phyloP scores from a whole-genome alignment of 2,329 filamentous ascomycete genomes.

The Fusarium transvaalense region DNA sequence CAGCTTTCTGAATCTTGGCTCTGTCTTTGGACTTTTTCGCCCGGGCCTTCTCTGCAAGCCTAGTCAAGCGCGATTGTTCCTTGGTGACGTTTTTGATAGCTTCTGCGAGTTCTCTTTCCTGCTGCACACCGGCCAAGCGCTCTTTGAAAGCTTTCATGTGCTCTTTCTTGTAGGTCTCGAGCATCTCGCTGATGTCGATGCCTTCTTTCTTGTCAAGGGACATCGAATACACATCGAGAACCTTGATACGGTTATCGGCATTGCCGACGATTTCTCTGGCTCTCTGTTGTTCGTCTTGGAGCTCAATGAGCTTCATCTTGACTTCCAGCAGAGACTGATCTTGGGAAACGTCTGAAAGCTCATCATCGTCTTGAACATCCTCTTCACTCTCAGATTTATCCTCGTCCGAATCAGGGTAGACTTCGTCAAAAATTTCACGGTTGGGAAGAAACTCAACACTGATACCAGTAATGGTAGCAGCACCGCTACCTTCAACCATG shows the following conservation, averaged over 20 bases:
- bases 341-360: constrained; percentile 39
- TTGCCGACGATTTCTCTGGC: constrained; percentile 43
- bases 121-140: constrained; percentile 51
- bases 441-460: constrained; percentile 70
- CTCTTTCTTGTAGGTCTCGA: constrained; percentile 59
- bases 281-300: constrained; percentile 43
- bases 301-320: constrained; percentile 49
- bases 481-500: constrained; percentile 69
- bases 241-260: constrained; percentile 53
- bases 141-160: constrained; percentile 59
- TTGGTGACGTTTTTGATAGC: constrained; percentile 51
- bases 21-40: constrained; percentile 49
- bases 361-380: constrained; percentile 45
- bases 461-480: constrained; percentile 71
- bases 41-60: constrained; percentile 46
- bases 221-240: constrained; percentile 58
- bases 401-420: constrained; percentile 62
- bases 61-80: constrained; percentile 51
- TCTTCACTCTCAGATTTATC: constrained; percentile 50
- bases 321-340: constrained; percentile 43
- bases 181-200: constrained; percentile 53
- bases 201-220: constrained; percentile 53
- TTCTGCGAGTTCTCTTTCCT: constrained; percentile 52
- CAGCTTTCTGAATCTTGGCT: constrained; percentile 53
- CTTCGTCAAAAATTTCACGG: constrained; percentile 65